phyloP scores from a whole-genome alignment of 768 basidiomycete species.

The Lactarius sanguifluus region DNA sequence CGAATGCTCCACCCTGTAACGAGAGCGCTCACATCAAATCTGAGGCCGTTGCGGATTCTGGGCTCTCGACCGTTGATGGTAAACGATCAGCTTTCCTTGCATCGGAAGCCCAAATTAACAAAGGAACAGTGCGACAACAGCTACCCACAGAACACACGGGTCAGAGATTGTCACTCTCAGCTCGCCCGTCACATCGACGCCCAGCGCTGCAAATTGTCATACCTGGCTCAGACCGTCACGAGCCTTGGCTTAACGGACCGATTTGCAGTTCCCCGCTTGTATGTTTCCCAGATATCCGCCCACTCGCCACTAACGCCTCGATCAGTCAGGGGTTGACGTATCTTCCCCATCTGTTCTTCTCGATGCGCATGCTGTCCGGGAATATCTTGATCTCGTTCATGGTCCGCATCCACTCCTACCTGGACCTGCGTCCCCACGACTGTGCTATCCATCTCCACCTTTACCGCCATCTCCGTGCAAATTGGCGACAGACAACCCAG shows the following conservation, averaged over 20 bases:
- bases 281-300: background rate
- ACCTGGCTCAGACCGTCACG: conserved; percentile 2
- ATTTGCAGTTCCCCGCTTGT: conserved; percentile 20
- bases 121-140: background rate
- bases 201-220: conserved; percentile 14
- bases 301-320: background rate
- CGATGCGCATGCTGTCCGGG: conserved; percentile 13
- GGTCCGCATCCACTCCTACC: conserved; percentile 10
- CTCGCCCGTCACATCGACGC: background rate
- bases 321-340: conserved; percentile 7
- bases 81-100: background rate
- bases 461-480: background rate
- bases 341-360: conserved; percentile 20
- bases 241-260: conserved; percentile 7
- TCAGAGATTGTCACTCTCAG: background rate
- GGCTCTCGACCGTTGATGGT: background rate
- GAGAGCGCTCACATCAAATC: too few relatives aligned
- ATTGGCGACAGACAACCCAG: background rate
- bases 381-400: conserved; percentile 15
- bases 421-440: background rate
- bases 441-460: conserved; percentile 3
- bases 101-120: background rate
- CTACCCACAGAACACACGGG: background rate
- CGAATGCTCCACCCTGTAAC: background rate
- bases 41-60: background rate